Conservation (phyloP, 2,329 filamentous ascomycete species). For the Venturia effusa region DNA sequence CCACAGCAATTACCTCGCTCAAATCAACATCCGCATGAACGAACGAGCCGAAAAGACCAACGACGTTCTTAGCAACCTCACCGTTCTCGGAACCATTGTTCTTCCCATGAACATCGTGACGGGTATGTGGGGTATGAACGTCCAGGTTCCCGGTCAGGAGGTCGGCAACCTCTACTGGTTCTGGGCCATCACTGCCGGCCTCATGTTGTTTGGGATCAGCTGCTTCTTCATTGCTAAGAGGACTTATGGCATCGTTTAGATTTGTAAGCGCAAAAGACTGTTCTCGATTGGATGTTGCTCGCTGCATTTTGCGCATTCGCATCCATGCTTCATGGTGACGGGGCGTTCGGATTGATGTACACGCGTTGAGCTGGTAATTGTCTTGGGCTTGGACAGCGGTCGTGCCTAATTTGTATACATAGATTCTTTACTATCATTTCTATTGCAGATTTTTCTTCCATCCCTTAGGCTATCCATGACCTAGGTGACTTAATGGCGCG, state of each 20-base stretch:
- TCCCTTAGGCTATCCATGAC: too few species aligned
- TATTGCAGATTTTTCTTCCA: too few species aligned
- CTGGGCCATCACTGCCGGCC: constrained; percentile 53
- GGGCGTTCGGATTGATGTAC: neutral
- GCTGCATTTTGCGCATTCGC: neutral
- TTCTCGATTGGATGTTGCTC: neutral
- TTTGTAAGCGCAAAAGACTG: neutral
- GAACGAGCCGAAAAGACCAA: constrained; percentile 93
- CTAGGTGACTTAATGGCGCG: too few species aligned
- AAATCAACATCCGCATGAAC: constrained; percentile 99
- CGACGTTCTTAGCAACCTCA: constrained; percentile 88
- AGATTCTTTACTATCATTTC: too few species aligned
- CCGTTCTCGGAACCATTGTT: constrained; percentile 92
- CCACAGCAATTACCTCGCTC: constrained; percentile 95
- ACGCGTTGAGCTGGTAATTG: neutral
- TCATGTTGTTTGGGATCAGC: constrained; percentile 66
- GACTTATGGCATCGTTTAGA: constrained; percentile 8
- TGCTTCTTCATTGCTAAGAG: constrained; percentile 62
- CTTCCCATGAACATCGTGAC: constrained; percentile 99
- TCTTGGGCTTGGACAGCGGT: too few species aligned
- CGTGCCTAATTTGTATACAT: too few species aligned
- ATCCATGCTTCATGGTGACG: neutral
- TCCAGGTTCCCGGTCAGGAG: constrained; percentile 87
- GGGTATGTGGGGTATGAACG: constrained; percentile 98
- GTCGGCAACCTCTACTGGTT: constrained; percentile 47